Conservation (phyloP, 139 green algal genomes). For the Eudorina sp. region DNA sequence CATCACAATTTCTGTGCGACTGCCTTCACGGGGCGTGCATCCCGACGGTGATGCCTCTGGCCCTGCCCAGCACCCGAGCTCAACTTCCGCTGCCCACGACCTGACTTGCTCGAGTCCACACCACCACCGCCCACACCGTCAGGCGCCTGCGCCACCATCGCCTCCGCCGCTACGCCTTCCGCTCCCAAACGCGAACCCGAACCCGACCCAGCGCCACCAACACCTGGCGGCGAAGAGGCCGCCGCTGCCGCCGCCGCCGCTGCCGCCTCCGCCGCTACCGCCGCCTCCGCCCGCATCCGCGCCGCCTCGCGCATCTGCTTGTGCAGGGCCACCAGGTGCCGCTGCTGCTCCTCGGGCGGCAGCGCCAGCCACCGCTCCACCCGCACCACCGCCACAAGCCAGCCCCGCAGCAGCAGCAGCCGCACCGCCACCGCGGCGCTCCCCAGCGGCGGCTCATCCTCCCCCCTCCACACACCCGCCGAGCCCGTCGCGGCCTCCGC, state of each 20-base stretch:
- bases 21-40: too few relatives aligned
- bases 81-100: too few relatives aligned
- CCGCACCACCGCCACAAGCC: constrained; percentile 6
- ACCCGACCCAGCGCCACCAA: too few relatives aligned
- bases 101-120: too few relatives aligned
- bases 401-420: constrained; percentile 37
- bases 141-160: too few relatives aligned
- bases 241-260: background rate
- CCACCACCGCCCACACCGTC: too few relatives aligned
- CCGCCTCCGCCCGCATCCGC: background rate
- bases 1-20: too few relatives aligned
- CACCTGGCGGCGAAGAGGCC: too few relatives aligned
- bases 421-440: constrained; percentile 1
- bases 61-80: too few relatives aligned
- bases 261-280: background rate
- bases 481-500: background rate
- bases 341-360: background rate
- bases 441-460: background rate
- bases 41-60: too few relatives aligned
- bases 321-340: constrained; percentile 13
- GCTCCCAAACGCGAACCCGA: too few relatives aligned
- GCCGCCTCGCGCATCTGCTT: constrained; percentile 5
- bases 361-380: constrained; percentile 42
- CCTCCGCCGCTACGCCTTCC: background rate
- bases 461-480: too few relatives aligned